Evolutionary conservation across 1,139 yeast species (phyloP), one percentile per base, ranked within the genome.

Genomic region (Sugiyamaella neomexicana): DNA sequence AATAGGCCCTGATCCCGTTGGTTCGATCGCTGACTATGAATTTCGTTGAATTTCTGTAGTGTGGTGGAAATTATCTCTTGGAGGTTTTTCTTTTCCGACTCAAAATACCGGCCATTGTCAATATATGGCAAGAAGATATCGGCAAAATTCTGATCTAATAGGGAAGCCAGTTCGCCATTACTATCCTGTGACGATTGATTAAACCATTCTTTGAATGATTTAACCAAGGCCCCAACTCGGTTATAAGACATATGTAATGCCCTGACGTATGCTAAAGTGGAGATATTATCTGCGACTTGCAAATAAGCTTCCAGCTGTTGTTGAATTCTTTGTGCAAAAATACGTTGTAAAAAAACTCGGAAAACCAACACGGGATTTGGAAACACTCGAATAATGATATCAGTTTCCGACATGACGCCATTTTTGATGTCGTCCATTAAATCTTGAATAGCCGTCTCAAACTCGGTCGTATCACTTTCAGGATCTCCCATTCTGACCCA

Each of bases 181-280:
- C 71, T 68, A 34, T 75, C 80, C 15, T 75, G 68, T 12, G 68
- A 66, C 2, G 59, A 62, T 45, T 59, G 57, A 55, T 72, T 13
- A 39, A 83, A 73, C 53, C 80, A 80, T 10, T 81, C 83, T 63
- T 87, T 85, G 56, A 91, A 74, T 55, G 82, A 83, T 57, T 80
- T 80, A 1, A 88, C 83, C 63, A 86, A 80, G 43, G 79, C 81
- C n/a, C 82, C 81, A 2, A 87, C 75, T 45, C 81, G 71, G 0
- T 80, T 77, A 65, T 83, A 86, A 27, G 87, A 74, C 1, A 83
- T 75, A 69, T 89, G 90, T 39, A 93, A 72, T 1, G 86, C 78
- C 63, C 98, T 79, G 6, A 90, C 83, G 67, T 87, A 91, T 0
- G 96, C 90, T 55, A 93, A 72, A 1, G 82, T 76, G 25, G 89